Percentiles rank a stretch among this genome's conserved stretches.
Conservation (phyloP, 1,139 yeast species). For the Suhomyces taliae region DNA sequence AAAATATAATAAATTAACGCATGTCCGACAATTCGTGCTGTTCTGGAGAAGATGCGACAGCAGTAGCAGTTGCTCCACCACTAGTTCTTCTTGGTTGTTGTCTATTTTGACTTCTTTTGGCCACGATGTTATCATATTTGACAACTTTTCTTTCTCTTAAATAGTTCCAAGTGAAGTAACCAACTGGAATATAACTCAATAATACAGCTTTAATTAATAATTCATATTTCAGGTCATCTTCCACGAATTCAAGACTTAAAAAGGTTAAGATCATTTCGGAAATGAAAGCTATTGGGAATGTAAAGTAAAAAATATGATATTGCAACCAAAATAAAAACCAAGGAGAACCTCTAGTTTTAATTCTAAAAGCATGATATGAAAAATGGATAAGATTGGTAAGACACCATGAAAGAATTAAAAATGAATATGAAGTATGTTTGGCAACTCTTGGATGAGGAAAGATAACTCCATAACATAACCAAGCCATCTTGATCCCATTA, state of each 20-base stretch:
- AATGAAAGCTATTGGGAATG: constrained; percentile 45
- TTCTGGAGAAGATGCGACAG: constrained; percentile 1
- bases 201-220: constrained; percentile 26
- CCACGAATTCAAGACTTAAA: constrained; percentile 47
- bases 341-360: constrained; percentile 37
- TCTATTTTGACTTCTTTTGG: constrained; percentile 18
- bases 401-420: constrained; percentile 49
- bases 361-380: constrained; percentile 48
- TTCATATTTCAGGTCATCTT: constrained; percentile 33
- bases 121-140: constrained; percentile 26
- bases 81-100: neutral
- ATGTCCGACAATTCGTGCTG: constrained; percentile 2
- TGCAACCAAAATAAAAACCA: constrained; percentile 38
- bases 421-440: constrained; percentile 48
- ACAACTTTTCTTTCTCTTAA: constrained; percentile 23
- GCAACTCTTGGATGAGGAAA: constrained; percentile 51
- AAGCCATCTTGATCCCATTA: constrained; percentile 36
- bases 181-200: constrained; percentile 38
- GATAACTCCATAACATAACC: constrained; percentile 48
- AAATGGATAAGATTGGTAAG: constrained; percentile 41
- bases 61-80: neutral
- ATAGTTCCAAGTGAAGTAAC: constrained; percentile 38
- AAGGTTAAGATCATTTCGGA: constrained; percentile 57
- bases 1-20: neutral
- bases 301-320: constrained; percentile 39